Evolutionary conservation across 2,329 filamentous ascomycete genomes (phyloP), one percentile per base, ranked within the genome.

Genomic region (Pseudogymnoascus pannorum): DNA sequence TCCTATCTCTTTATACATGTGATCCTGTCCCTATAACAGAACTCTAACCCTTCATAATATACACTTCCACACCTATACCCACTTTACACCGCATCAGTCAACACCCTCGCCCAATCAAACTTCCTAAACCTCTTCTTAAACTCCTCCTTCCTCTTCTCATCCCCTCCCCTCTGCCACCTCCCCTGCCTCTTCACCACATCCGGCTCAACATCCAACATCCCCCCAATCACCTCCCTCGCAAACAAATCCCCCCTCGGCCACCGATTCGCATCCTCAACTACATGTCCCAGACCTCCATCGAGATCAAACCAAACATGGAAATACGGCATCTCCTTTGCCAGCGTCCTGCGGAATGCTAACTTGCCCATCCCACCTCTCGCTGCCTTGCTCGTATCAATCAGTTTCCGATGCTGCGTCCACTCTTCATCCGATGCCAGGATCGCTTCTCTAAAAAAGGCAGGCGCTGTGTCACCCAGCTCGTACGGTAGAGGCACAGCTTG

Each of bases 311-410:
- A 99, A 18, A 87, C 93, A 73, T 99, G 94, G 70, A 99, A 99
- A 73, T 99, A 99, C 0, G 95, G 93, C 89, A 95, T 93, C 77
- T 99, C 93, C 76, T 95, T 96, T 11, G 90, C 91, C 64, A 99
- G 79, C 18, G 83, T 88, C 61, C 86, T 82, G 1, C 93, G 82
- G 73, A 99, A 99, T 1, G 94, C 92, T 60, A 82, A 75, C 70
- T 89, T 89, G 0, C 93, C 94, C 64, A 91, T 73, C 0, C 89
- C 90, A 2, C 84, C 80, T 33, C 78, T 78, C 64, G 85, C 85
- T 2, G 81, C 72, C 63, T 76, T 78, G 12, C 79, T 82, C 0
- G 94, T 99, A 73, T 97, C 92, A 64, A 99, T 96, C 64, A 99
- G 79, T 72, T 96, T 96, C 71, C 87, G 87, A 74, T 99, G 95